Percentiles rank a stretch among this genome's conserved stretches.
These are phyloP conservation scores for Rhodotorula mucilaginosa DNA, from an alignment of 1,284 basidiomycete genomes.

Conservation along the genomic window DNA sequence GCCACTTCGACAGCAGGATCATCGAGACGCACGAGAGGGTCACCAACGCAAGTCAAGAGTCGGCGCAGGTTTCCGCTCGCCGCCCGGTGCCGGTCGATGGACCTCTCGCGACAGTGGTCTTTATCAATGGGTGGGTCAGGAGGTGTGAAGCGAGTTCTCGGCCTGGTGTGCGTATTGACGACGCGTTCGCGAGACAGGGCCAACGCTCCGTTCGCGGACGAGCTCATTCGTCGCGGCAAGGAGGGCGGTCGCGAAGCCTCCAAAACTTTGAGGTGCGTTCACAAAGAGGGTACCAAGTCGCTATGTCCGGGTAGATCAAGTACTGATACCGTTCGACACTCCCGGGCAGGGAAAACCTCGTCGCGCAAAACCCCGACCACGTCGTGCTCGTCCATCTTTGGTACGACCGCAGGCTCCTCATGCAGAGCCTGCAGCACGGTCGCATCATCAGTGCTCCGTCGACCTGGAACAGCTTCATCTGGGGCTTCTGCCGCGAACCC, in stretches of 20 bases:
- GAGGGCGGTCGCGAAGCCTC: neutral
- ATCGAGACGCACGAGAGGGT: neutral
- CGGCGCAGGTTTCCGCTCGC: neutral
- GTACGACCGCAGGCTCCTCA: neutral
- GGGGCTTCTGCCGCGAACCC: neutral
- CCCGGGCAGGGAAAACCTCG: neutral
- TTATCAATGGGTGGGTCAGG: conserved; percentile 7
- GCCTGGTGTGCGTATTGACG: too few relatives aligned
- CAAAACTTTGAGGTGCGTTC: neutral
- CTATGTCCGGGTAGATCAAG: rapidly evolving
- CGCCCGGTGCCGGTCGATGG: neutral
- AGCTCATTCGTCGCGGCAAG: conserved; percentile 1
- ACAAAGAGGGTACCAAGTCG: rapidly evolving
- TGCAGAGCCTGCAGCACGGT: neutral
- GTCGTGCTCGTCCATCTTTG: neutral
- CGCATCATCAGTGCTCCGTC: neutral
- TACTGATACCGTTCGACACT: neutral
- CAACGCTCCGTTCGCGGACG: conserved; percentile 1
- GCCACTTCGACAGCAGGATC: neutral
- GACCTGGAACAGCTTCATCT: neutral
- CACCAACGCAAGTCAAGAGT: neutral
- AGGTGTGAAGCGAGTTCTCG: rapidly evolving
- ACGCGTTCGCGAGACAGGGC: neutral
- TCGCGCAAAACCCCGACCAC: neutral
- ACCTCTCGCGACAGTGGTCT: neutral